Evolutionary conservation across 2,329 filamentous ascomycete genomes (phyloP), one percentile per base, ranked within the genome.

Genomic region (Colletotrichum costaricense): DNA sequence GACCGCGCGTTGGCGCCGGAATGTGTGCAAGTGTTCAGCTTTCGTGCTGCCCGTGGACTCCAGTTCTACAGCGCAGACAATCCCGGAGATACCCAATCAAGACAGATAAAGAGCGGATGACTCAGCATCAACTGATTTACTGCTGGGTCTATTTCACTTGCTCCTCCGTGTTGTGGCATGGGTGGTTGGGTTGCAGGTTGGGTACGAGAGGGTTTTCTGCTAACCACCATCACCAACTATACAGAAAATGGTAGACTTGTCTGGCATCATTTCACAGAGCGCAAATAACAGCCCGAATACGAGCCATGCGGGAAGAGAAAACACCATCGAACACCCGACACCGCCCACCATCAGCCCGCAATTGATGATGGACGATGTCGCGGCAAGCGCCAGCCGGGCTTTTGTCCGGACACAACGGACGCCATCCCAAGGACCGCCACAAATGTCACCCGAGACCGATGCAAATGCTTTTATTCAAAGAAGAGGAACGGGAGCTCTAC

Each of bases 221-320:
- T 73, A 70, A 73, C 55, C 28, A 60, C 55, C 46, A 57, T 55
- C 28, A 60, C 46, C 46, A 63, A 73, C 26, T 55, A 42, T n/a
- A 14, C 60, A 75, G 74, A 75, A 74, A 75, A 74, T 74, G 72
- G 74, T 75, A 69, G 74, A 75, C 28, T 24, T 75, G 16, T 75
- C 74, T 33, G 67, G 72, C 38, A 74, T 74, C 33, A 75, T 75
- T 57, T 65, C 74, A 67, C 72, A 70, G 28, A 71, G 62, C 49
- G 38, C 69, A 56, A 64, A 65, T 59, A 65, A 68, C 14, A 67
- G 58, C 22, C 69, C 60, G 35, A 69, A 57, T 12, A 12, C 67
- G 56, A 73, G 60, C 38, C 56, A 42, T 49, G 22, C 60, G 3
- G 33, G 55, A 35, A 73, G 70, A 49, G 70, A 73, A 62, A 6